These are phyloP conservation scores for Glaciozyma martinii DNA, from an alignment of 768 basidiomycete species.

Conservation along the genomic window DNA sequence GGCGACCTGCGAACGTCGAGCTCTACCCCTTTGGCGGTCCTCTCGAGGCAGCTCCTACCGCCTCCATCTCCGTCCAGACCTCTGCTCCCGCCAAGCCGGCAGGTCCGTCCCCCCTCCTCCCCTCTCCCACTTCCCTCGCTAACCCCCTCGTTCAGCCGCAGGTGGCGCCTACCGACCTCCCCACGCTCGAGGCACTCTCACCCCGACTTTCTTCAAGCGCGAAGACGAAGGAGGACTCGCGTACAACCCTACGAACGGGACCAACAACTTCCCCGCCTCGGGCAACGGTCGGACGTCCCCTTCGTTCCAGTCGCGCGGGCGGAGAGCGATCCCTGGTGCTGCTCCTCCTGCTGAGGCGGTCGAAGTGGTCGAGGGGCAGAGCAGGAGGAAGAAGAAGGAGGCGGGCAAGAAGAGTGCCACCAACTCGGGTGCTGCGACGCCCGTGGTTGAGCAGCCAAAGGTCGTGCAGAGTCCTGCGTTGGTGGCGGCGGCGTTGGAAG, in stretches of 20 bases:
- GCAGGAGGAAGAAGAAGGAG: constrained; percentile 34
- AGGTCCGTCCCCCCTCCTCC: constrained; percentile 33
- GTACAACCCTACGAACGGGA: constrained; percentile 45
- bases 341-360: constrained; percentile 13
- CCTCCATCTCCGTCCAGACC: constrained; percentile 46
- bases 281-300: constrained; percentile 18
- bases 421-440: constrained; percentile 18
- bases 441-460: constrained; percentile 36
- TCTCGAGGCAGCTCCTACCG: constrained; percentile 58
- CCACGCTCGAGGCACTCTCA: constrained; percentile 78
- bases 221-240: constrained; percentile 77
- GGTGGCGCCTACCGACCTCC: constrained; percentile 83
- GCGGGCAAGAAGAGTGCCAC: constrained; percentile 29
- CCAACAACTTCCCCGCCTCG: constrained; percentile 41
- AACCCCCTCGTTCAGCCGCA: constrained; percentile 47
- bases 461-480: constrained; percentile 8
- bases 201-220: constrained; percentile 79
- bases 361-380: constrained; percentile 9
- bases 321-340: constrained; percentile 24
- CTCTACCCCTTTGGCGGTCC: constrained; percentile 56
- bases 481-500: constrained; percentile 34
- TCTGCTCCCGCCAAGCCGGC: constrained; percentile 48
- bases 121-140: neutral
- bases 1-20: constrained; percentile 67
- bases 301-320: constrained; percentile 12